Evolutionary conservation across 2,329 filamentous ascomycete genomes (phyloP).

Genomic region (Penicillium corylophilum): DNA sequence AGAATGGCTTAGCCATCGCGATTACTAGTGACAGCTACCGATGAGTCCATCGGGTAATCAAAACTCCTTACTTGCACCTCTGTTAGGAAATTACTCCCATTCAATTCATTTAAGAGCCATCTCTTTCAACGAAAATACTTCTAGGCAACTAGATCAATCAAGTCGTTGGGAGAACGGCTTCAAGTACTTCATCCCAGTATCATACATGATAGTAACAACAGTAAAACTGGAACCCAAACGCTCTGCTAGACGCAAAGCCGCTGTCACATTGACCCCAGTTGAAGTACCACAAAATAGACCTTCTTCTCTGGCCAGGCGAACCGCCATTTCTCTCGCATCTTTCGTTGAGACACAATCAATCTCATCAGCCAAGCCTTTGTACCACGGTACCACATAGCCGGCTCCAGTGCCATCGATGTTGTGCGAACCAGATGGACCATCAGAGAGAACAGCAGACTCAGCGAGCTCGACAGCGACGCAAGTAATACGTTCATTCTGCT

Average conservation of each 20-base stretch:
- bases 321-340: slow-evolving; percentile 60
- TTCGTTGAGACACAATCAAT: no score
- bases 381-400: no score
- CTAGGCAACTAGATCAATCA: no score
- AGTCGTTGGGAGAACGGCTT: not conserved
- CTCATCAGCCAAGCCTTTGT: no score
- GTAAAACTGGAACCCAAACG: slow-evolving; percentile 9
- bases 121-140: no score
- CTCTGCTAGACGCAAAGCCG: slow-evolving; percentile 15
- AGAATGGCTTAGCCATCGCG: not conserved
- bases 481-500: no score
- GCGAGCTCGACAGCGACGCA: no score
- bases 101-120: no score
- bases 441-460: no score
- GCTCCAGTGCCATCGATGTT: no score
- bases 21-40: not conserved
- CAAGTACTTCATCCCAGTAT: slow-evolving; percentile 20
- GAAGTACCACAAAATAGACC: slow-evolving; percentile 71
- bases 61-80: not conserved
- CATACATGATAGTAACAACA: slow-evolving; percentile 15
- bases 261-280: slow-evolving; percentile 18
- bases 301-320: slow-evolving; percentile 81
- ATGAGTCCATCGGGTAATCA: not conserved
- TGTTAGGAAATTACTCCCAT: no score
- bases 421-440: no score